Percentiles rank a stretch among this genome's conserved stretches.
Evolutionary conservation across 805 yeast genomes (phyloP).

Genomic region (Candida vaughaniae): DNA sequence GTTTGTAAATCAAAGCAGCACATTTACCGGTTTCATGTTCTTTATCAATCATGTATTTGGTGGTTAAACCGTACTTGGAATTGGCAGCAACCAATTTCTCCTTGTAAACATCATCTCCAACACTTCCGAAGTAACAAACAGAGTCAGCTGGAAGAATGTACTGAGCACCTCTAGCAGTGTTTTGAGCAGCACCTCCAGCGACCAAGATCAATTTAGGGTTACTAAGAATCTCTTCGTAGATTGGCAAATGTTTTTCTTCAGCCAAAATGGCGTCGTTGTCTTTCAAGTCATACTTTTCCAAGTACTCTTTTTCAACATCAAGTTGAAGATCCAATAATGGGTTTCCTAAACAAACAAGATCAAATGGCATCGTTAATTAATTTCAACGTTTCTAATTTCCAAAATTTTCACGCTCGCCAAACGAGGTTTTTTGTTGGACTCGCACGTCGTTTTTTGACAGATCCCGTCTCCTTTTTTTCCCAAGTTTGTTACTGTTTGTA

Average conservation of each 20-base stretch:
- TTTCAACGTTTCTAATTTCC: constrained; percentile 1
- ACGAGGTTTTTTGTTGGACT: too few relatives aligned
- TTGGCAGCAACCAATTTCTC: constrained; percentile 82
- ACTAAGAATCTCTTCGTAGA: constrained; percentile 74
- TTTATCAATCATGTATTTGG: constrained; percentile 79
- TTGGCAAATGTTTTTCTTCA: constrained; percentile 81
- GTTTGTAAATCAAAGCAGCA: constrained; percentile 90
- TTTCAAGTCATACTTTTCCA: constrained; percentile 79
- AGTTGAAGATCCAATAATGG: constrained; percentile 88
- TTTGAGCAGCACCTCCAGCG: constrained; percentile 99
- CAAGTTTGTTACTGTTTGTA: too few relatives aligned
- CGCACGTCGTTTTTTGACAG: too few relatives aligned
- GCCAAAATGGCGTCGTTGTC: constrained; percentile 91
- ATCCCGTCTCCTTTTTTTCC: too few relatives aligned
- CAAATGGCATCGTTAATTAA: constrained; percentile 52
- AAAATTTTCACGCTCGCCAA: too few relatives aligned
- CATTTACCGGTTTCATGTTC: constrained; percentile 91
- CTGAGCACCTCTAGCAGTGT: constrained; percentile 98
- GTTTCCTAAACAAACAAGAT: constrained; percentile 85
- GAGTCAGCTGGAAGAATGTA: constrained; percentile 77
- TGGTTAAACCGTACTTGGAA: constrained; percentile 79
- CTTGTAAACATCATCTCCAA: constrained; percentile 88
- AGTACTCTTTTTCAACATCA: constrained; percentile 63
- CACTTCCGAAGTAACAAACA: constrained; percentile 94
- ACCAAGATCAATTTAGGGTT: constrained; percentile 62